Evolutionary conservation across 257 asterid species (phyloP).

Genomic region (Gardenia jasminoides): DNA sequence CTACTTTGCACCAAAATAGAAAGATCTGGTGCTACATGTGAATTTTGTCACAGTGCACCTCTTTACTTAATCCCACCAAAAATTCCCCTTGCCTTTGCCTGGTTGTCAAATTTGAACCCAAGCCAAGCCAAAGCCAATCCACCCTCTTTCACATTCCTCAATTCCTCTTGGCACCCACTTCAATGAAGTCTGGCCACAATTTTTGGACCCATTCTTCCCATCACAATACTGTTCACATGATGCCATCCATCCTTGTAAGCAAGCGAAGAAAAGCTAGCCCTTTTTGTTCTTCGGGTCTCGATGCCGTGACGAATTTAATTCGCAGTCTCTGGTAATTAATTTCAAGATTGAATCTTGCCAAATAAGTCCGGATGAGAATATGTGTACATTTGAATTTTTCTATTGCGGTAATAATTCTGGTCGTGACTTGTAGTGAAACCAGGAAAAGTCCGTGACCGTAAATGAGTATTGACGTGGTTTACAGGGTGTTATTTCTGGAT

Average conservation of each 20-base stretch:
- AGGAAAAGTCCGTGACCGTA: too few relatives aligned
- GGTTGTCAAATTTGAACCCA: conserved; percentile 8
- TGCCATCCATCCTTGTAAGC: neutral
- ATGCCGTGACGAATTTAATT: neutral
- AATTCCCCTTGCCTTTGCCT: neutral
- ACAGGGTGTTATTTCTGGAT: too few relatives aligned
- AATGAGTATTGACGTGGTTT: too few relatives aligned
- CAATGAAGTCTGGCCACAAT: conserved; percentile 16
- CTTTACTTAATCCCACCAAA: neutral
- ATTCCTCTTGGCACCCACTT: conserved; percentile 15
- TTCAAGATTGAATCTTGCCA: too few relatives aligned
- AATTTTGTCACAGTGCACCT: conserved; percentile 15
- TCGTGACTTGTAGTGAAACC: too few relatives aligned
- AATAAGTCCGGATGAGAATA: too few relatives aligned
- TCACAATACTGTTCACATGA: neutral
- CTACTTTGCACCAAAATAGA: conserved; percentile 10
- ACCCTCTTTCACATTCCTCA: neutral
- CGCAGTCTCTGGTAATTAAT: neutral
- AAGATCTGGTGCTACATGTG: conserved; percentile 17
- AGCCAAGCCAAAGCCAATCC: too few relatives aligned
- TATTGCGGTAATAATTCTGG: too few relatives aligned
- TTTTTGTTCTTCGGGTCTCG: neutral
- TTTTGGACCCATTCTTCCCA: conserved; percentile 14
- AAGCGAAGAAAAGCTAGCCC: neutral
- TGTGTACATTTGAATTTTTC: too few relatives aligned